Evolutionary conservation across 2,329 filamentous ascomycete species (phyloP).

Genomic region (Aureobasidium musti): DNA sequence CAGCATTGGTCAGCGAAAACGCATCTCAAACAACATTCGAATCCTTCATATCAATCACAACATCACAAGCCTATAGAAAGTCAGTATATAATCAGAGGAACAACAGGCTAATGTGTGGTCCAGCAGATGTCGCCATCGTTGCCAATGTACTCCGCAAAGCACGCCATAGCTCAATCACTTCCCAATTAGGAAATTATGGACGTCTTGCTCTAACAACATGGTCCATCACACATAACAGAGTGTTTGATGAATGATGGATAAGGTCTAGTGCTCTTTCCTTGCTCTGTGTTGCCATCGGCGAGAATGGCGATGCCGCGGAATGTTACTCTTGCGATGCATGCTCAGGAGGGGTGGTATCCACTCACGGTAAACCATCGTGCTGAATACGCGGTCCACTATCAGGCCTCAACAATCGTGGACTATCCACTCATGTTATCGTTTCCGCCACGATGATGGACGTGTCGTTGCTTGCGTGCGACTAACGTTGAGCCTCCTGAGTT

Average conservation of each 20-base stretch:
- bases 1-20: not conserved
- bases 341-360: not conserved
- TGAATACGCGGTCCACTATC: conserved; percentile 20
- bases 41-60: not conserved
- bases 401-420: conserved; percentile 5
- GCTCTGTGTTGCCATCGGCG: not conserved
- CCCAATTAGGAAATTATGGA: conserved; percentile 22
- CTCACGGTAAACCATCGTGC: not conserved
- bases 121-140: conserved; percentile 24
- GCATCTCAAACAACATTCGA: not conserved
- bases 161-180: conserved; percentile 23
- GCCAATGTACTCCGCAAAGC: conserved; percentile 20
- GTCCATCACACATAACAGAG: not conserved
- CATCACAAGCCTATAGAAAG: conserved; percentile 8
- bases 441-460: not conserved
- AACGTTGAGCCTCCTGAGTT: not conserved
- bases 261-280: not conserved
- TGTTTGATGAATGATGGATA: not conserved
- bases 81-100: conserved; percentile 3
- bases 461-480: not conserved
- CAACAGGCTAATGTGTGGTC: conserved; percentile 9
- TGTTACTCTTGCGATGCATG: not conserved
- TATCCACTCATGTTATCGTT: not conserved
- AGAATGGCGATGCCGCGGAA: conserved; percentile 16
- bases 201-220: conserved; percentile 2